A percentile compares a stretch with the other conserved stretches of the same genome.
Conservation (phyloP, 1,284 basidiomycete species). For the Sanguinoderma infundibulare region DNA sequence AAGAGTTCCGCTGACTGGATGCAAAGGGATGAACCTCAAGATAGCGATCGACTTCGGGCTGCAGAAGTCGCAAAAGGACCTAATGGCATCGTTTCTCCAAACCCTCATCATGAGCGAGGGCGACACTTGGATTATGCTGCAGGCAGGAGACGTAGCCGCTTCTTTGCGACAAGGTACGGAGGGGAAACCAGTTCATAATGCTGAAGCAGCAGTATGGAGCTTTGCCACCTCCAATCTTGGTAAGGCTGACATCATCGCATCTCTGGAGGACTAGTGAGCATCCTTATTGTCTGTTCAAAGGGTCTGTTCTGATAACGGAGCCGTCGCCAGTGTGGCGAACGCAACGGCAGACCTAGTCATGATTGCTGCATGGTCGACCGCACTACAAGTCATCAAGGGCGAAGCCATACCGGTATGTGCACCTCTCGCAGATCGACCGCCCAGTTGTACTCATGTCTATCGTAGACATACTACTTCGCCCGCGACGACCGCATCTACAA, state of each 20-base stretch:
- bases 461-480: constrained; percentile 78
- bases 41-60: constrained; percentile 83
- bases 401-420: constrained; percentile 66
- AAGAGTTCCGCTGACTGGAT: constrained; percentile 13
- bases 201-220: constrained; percentile 67
- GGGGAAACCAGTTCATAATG: constrained; percentile 71
- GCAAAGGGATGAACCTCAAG: constrained; percentile 76
- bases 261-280: constrained; percentile 83
- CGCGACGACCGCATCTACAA: constrained; percentile 80
- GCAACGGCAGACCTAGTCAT: constrained; percentile 77
- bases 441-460: not conserved
- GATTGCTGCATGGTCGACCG: constrained; percentile 74
- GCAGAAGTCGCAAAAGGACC: constrained; percentile 74
- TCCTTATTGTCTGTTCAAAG: not conserved
- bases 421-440: not conserved
- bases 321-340: constrained; percentile 66
- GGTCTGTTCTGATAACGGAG: not conserved
- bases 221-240: constrained; percentile 81
- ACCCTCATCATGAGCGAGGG: constrained; percentile 88
- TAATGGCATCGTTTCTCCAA: constrained; percentile 83
- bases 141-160: constrained; percentile 60
- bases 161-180: constrained; percentile 65
- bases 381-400: constrained; percentile 52
- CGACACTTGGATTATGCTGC: constrained; percentile 74
- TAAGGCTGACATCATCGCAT: constrained; percentile 74